These are phyloP conservation scores for Quercus aquifolioides DNA, from an alignment of 306 rosid species.

Conservation along the genomic window DNA sequence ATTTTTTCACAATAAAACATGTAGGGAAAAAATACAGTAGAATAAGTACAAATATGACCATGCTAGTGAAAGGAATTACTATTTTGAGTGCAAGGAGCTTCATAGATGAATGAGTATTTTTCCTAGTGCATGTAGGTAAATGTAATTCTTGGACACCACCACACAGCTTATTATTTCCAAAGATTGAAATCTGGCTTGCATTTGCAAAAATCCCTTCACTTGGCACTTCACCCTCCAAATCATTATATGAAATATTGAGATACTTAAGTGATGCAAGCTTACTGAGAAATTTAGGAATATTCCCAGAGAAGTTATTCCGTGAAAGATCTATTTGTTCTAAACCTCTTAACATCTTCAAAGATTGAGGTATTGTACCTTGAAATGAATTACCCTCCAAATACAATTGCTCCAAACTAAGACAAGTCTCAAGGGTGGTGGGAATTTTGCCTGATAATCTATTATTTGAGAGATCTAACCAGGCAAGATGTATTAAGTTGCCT, in stretches of 20 bases:
- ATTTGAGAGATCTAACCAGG: conserved; percentile 24
- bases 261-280: conserved; percentile 10
- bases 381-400: conserved; percentile 35
- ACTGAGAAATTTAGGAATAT: conserved; percentile 34
- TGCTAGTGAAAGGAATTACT: conserved; percentile 10
- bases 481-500: conserved; percentile 19
- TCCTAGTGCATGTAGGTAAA: conserved; percentile 22
- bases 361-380: conserved; percentile 32
- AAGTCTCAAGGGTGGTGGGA: conserved; percentile 32
- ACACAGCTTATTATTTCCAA: conserved; percentile 30
- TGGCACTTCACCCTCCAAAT: conserved; percentile 38
- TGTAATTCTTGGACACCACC: conserved; percentile 35
- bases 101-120: not conserved
- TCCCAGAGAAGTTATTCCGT: conserved; percentile 31
- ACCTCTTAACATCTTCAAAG: conserved; percentile 30
- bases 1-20: too few species aligned
- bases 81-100: conserved; percentile 16
- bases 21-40: too few species aligned
- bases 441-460: conserved; percentile 35
- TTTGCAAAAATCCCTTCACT: conserved; percentile 29
- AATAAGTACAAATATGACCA: conserved; percentile 10
- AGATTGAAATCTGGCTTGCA: conserved; percentile 11
- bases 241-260: conserved; percentile 35
- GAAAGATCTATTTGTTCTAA: conserved; percentile 31
- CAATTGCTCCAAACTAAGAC: conserved; percentile 28